Evolutionary conservation across 257 asterid species (phyloP).

Genomic region (Marsdenia floribunda): DNA sequence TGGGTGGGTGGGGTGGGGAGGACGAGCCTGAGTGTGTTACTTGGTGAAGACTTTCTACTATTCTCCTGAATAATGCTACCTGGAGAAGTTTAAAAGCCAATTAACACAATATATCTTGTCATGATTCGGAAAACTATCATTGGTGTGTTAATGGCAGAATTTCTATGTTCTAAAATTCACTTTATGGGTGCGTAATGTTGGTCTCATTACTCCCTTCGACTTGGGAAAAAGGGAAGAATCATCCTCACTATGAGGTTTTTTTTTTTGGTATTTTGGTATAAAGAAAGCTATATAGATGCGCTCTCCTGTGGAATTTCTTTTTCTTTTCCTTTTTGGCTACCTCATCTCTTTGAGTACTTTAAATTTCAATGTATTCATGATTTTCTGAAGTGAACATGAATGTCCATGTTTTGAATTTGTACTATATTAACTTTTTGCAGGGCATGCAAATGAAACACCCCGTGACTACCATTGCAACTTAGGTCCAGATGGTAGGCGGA

Average conservation of each 20-base stretch:
- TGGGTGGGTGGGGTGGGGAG: neutral
- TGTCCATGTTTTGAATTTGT: neutral
- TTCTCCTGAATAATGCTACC: neutral
- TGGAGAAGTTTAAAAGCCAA: neutral
- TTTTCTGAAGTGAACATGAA: neutral
- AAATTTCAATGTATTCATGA: neutral
- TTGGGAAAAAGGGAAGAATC: neutral
- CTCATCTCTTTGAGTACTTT: neutral
- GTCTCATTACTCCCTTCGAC: neutral
- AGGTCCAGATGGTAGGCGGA: slow-evolving; percentile 99
- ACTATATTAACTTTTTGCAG: slow-evolving; percentile 39
- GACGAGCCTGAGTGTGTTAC: neutral
- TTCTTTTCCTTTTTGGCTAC: neutral
- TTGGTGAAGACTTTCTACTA: neutral
- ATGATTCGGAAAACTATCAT: neutral
- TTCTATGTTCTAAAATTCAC: neutral
- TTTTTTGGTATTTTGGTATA: neutral
- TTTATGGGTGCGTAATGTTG: neutral
- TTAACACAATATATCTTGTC: slow-evolving; percentile 1
- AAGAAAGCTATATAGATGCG: neutral
- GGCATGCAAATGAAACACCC: slow-evolving; percentile 91
- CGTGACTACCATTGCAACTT: slow-evolving; percentile 98
- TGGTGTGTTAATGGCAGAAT: neutral
- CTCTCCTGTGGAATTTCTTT: neutral
- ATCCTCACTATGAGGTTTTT: neutral